A percentile compares a stretch with the other conserved stretches of the same genome.
phyloP scores from a whole-genome alignment of 139 green algal genomes.

The Spirogloea muscicola region DNA sequence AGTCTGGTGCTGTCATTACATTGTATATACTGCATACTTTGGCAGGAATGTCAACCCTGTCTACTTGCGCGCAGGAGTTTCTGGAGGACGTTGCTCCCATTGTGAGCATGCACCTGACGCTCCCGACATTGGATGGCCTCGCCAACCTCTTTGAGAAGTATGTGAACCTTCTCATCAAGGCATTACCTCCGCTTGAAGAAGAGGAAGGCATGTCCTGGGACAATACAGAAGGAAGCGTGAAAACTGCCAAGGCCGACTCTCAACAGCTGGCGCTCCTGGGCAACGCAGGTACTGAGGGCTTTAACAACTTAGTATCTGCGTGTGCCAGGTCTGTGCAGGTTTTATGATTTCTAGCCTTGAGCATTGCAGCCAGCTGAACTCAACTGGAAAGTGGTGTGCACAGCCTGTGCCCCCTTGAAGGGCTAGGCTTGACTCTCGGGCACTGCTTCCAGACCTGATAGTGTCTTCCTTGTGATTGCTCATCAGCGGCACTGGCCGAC shows the following conservation, averaged over 20 bases:
- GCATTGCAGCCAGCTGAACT: too few relatives aligned
- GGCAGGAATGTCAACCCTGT: background rate
- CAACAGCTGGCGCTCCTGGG: constrained; percentile 46
- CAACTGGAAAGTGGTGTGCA: too few relatives aligned
- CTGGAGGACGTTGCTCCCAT: constrained; percentile 42
- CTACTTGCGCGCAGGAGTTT: constrained; percentile 31
- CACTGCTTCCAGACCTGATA: too few relatives aligned
- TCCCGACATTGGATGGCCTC: constrained; percentile 35
- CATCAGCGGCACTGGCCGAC: constrained; percentile 24
- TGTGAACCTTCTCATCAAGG: constrained; percentile 30
- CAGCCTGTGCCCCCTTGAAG: too few relatives aligned
- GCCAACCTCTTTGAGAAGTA: constrained; percentile 40
- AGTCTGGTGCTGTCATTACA: background rate
- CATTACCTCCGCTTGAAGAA: constrained; percentile 14
- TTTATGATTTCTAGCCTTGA: too few relatives aligned
- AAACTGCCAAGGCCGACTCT: constrained; percentile 8
- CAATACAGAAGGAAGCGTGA: constrained; percentile 1
- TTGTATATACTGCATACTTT: constrained; percentile 1
- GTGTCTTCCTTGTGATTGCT: too few relatives aligned
- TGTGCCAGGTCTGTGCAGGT: too few relatives aligned
- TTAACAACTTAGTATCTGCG: too few relatives aligned
- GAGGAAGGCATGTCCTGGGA: constrained; percentile 4
- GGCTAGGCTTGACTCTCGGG: too few relatives aligned
- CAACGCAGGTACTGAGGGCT: constrained; percentile 31
- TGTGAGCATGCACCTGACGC: constrained; percentile 38